phyloP scores from a whole-genome alignment of 2,329 filamentous ascomycete species.

The Blastomyces emzantsi region DNA sequence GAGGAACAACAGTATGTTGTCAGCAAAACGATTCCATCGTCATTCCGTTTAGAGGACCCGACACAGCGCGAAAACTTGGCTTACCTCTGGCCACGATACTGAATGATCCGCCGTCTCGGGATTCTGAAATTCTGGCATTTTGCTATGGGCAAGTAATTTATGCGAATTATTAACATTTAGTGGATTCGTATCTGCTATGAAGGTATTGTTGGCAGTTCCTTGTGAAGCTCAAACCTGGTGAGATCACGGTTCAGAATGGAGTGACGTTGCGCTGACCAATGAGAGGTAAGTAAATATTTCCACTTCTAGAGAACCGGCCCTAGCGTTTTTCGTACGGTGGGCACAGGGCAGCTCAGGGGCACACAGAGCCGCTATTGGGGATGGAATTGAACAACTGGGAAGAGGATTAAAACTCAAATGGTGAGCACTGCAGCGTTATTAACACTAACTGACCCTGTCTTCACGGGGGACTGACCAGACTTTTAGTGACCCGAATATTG shows the following conservation, averaged over 20 bases:
- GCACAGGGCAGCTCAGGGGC: too few relatives aligned
- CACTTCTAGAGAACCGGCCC: too few relatives aligned
- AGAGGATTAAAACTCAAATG: too few relatives aligned
- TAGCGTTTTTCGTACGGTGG: too few relatives aligned
- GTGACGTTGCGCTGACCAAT: conserved; percentile 3
- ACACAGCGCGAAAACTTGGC: background rate
- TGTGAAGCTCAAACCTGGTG: background rate
- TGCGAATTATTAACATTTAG: background rate
- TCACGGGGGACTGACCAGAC: too few relatives aligned
- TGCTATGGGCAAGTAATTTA: background rate
- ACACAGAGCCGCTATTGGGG: too few relatives aligned
- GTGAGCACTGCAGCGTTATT: too few relatives aligned
- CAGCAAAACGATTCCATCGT: background rate
- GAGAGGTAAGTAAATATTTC: too few relatives aligned
- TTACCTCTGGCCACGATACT: conserved; percentile 23
- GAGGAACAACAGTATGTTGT: conserved; percentile 9
- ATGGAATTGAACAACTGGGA: too few relatives aligned
- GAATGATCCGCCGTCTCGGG: background rate
- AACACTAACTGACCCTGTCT: too few relatives aligned
- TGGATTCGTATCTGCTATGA: background rate
- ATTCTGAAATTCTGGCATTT: background rate
- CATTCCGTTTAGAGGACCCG: background rate
- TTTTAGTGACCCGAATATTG: too few relatives aligned
- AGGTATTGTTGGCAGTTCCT: background rate
- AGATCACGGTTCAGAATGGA: background rate